Percentiles rank a stretch among this genome's conserved stretches.
Evolutionary conservation across 257 asterid species (phyloP).

Genomic region (Fraxinus cuspidata): DNA sequence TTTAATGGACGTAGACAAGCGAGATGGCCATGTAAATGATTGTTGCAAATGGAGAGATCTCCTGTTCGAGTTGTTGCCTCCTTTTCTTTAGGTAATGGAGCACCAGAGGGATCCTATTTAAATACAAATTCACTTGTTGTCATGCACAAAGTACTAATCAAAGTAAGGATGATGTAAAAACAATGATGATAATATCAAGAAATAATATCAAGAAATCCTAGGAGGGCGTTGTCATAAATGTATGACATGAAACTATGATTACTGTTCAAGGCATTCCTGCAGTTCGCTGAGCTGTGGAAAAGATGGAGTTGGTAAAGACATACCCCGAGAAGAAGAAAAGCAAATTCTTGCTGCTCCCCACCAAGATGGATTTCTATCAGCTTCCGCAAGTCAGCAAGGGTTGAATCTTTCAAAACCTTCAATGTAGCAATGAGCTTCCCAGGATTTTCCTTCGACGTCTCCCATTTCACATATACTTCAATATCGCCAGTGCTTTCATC

Average conservation of each 20-base stretch:
- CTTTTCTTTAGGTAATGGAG: too few relatives aligned
- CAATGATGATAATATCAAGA: too few relatives aligned
- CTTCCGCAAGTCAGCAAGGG: slow-evolving; percentile 80
- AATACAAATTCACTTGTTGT: too few relatives aligned
- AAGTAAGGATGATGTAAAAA: too few relatives aligned
- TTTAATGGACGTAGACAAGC: too few relatives aligned
- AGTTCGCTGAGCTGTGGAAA: background rate
- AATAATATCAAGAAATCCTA: too few relatives aligned
- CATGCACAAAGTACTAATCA: too few relatives aligned
- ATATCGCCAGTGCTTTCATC: slow-evolving; percentile 32
- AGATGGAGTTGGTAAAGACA: background rate
- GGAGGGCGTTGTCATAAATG: too few relatives aligned
- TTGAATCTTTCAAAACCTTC: slow-evolving; percentile 62
- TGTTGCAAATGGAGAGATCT: too few relatives aligned
- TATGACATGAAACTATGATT: background rate
- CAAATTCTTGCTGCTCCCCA: slow-evolving; percentile 58
- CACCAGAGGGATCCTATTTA: too few relatives aligned
- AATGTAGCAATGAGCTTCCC: slow-evolving; percentile 62
- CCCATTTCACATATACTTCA: slow-evolving; percentile 76
- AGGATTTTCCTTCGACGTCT: slow-evolving; percentile 71
- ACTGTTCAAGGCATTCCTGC: background rate
- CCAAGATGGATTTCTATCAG: slow-evolving; percentile 72
- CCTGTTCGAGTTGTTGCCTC: too few relatives aligned
- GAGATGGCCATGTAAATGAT: too few relatives aligned
- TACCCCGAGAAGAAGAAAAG: slow-evolving; percentile 66